Evolutionary conservation across 192 early-diverging fungal species (phyloP).

Genomic region (Entomortierella chlamydospora): DNA sequence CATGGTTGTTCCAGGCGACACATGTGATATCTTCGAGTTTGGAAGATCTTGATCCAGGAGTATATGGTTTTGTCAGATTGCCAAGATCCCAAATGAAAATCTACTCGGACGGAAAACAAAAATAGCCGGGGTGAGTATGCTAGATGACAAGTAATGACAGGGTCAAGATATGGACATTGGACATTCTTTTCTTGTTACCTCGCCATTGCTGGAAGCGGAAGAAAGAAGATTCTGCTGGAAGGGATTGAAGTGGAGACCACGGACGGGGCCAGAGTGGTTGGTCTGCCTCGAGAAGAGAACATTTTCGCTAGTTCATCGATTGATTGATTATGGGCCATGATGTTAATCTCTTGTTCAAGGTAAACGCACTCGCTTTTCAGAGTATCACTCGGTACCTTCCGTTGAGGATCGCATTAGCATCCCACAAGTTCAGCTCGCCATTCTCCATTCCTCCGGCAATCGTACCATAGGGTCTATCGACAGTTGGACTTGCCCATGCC

Average conservation of each 20-base stretch:
- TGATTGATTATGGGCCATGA: neutral
- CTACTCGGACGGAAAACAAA: constrained; percentile 49
- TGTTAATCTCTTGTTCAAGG: neutral
- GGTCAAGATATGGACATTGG: neutral
- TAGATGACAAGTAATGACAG: neutral
- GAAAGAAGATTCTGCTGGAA: constrained; percentile 88
- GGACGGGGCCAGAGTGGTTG: constrained; percentile 88
- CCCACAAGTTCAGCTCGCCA: constrained; percentile 92
- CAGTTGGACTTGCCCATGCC: constrained; percentile 75
- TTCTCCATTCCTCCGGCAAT: constrained; percentile 96
- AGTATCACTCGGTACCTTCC: constrained; percentile 54
- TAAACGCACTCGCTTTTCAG: neutral
- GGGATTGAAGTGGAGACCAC: constrained; percentile 93
- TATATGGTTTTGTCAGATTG: constrained; percentile 88
- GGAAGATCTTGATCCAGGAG: constrained; percentile 86
- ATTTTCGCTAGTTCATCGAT: constrained; percentile 43
- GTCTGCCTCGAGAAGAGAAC: constrained; percentile 74
- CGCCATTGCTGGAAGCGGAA: constrained; percentile 90
- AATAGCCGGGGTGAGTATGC: too few species aligned
- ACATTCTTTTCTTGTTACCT: constrained; percentile 65
- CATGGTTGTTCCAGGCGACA: constrained; percentile 93
- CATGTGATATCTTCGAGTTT: constrained; percentile 90
- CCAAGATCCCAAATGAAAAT: constrained; percentile 96
- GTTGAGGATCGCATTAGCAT: constrained; percentile 78
- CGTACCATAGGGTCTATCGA: constrained; percentile 73